phyloP scores from a whole-genome alignment of 306 rosid genomes.

The Pyrus bretschneideri region DNA sequence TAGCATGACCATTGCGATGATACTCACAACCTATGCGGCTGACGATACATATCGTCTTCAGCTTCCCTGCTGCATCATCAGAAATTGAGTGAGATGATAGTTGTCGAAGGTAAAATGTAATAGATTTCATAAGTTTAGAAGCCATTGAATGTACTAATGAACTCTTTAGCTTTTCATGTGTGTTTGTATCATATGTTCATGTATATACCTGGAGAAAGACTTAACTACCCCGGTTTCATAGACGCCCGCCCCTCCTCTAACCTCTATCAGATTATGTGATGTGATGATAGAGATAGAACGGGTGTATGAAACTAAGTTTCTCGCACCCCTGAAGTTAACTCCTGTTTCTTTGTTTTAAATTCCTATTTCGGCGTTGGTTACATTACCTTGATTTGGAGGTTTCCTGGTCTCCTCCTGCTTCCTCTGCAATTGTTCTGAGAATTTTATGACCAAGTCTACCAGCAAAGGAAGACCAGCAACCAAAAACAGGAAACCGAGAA shows the following conservation, averaged over 20 bases:
- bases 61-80: conserved; percentile 9
- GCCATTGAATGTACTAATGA: background rate
- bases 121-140: background rate
- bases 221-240: background rate
- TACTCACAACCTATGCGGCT: conserved; percentile 9
- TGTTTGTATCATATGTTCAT: background rate
- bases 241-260: background rate
- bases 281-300: background rate
- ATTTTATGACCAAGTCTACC: conserved; percentile 33
- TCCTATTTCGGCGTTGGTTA: background rate
- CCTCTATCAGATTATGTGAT: background rate
- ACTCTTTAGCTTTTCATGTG: background rate
- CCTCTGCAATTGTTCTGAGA: conserved; percentile 33
- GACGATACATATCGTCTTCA: background rate
- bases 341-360: background rate
- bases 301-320: background rate
- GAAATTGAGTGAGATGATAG: background rate
- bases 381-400: conserved; percentile 8
- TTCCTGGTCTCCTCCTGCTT: conserved; percentile 21
- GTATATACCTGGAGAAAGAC: background rate
- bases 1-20: conserved; percentile 21
- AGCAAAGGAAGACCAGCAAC: conserved; percentile 47
- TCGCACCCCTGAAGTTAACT: background rate
- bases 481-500: conserved; percentile 45
- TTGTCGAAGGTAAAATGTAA: no score